Conservation (phyloP, 768 basidiomycete genomes). For the Guyanaporus albipodus region DNA sequence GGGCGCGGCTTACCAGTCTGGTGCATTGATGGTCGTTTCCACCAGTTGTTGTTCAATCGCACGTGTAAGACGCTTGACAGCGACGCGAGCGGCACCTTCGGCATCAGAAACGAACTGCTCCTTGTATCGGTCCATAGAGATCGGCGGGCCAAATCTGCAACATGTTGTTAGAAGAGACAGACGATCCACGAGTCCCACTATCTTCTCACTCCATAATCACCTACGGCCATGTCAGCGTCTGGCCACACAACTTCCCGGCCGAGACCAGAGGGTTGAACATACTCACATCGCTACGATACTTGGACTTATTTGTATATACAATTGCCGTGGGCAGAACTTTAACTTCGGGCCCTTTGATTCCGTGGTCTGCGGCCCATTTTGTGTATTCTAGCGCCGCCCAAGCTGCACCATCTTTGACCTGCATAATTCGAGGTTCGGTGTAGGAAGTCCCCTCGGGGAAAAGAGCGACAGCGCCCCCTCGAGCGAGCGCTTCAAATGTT, state of each 20-base stretch:
- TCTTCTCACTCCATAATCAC: conserved; percentile 67
- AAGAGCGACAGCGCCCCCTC: conserved; percentile 82
- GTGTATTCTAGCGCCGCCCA: conserved; percentile 95
- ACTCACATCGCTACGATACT: conserved; percentile 87
- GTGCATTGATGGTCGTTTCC: conserved; percentile 82
- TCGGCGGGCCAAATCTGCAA: conserved; percentile 76
- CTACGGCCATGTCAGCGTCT: conserved; percentile 34
- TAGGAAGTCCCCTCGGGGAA: conserved; percentile 95
- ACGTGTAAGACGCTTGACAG: conserved; percentile 84
- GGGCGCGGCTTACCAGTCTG: conserved; percentile 72
- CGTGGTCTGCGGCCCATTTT: conserved; percentile 65
- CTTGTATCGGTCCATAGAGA: conserved; percentile 68
- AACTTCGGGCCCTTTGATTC: conserved; percentile 42
- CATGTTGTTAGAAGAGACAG: conserved; percentile 9
- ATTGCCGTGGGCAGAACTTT: conserved; percentile 81
- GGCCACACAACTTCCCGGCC: background rate
- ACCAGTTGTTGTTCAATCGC: conserved; percentile 67
- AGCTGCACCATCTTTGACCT: conserved; percentile 89
- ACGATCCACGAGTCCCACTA: background rate
- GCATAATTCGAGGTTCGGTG: conserved; percentile 90
- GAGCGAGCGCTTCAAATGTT: conserved; percentile 79
- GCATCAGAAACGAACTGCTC: conserved; percentile 69
- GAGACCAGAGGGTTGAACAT: conserved; percentile 25
- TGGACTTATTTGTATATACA: conserved; percentile 93
- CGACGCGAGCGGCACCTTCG: conserved; percentile 67